phyloP scores from a whole-genome alignment of 352 stramenopile genomes.

The Globisporangium canariense region DNA sequence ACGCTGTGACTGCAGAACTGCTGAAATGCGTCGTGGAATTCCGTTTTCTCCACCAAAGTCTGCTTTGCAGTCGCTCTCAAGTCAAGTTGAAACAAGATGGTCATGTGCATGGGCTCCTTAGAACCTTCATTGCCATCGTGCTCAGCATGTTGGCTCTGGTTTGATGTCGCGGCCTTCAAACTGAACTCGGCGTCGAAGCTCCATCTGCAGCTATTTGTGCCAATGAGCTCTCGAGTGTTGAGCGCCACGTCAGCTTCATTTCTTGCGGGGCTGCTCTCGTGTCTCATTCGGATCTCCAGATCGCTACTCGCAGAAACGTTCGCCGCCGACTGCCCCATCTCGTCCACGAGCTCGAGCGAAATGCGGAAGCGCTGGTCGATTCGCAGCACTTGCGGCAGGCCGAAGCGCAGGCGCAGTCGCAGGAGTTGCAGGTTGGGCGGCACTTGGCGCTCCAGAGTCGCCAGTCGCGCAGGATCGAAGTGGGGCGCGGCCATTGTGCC shows the following conservation, averaged over 20 bases:
- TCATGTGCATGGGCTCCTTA: not conserved
- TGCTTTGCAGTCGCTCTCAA: not conserved
- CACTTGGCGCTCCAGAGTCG: slow-evolving; percentile 12
- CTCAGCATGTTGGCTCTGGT: not conserved
- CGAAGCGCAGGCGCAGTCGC: slow-evolving; percentile 49
- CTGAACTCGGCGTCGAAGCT: slow-evolving; percentile 8
- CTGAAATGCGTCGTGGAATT: slow-evolving; percentile 21
- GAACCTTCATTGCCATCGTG: not conserved
- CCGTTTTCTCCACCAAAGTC: not conserved
- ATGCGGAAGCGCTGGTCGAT: slow-evolving; percentile 30
- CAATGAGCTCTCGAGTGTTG: not conserved
- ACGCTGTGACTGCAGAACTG: slow-evolving; percentile 36
- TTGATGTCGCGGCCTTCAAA: not conserved
- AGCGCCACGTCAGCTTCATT: not conserved
- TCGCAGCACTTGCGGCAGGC: slow-evolving; percentile 21
- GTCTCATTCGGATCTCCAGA: slow-evolving; percentile 11
- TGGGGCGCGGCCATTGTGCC: slow-evolving; percentile 4
- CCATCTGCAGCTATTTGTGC: slow-evolving; percentile 5
- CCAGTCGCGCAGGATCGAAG: slow-evolving; percentile 19
- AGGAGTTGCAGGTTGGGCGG: slow-evolving; percentile 26
- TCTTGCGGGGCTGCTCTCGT: not conserved
- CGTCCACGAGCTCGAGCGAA: slow-evolving; percentile 47
- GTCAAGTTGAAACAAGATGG: not conserved
- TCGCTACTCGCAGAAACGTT: not conserved
- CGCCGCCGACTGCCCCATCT: slow-evolving; percentile 40